Evolutionary conservation across 2,329 filamentous ascomycete species (phyloP).

Genomic region (Fusarium floridanum): DNA sequence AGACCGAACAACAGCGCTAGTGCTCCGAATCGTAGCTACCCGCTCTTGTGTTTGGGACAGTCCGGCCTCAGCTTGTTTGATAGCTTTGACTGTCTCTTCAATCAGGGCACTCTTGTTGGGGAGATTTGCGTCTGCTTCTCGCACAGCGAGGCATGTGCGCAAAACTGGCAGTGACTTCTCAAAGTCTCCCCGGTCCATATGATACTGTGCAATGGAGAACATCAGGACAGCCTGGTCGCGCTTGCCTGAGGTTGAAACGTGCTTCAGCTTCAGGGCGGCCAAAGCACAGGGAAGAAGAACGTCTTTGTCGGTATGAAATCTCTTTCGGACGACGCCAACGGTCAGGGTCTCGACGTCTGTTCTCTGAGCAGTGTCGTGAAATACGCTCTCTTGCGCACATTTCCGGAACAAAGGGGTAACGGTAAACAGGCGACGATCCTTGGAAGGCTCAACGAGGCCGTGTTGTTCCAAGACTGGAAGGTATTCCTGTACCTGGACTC

Average conservation of each 20-base stretch:
- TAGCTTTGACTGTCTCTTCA: not conserved
- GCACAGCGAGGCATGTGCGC: not conserved
- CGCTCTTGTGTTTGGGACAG: not conserved
- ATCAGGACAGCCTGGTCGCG: not conserved
- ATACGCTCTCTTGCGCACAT: not conserved
- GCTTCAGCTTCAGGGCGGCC: not conserved
- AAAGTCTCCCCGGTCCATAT: not conserved
- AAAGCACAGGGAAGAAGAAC: not conserved
- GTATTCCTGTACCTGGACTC: not conserved
- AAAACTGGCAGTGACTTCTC: not conserved
- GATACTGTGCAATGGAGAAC: not conserved
- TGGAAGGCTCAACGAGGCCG: conserved; percentile 6
- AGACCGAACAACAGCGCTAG: not conserved
- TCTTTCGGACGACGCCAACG: not conserved
- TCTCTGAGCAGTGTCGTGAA: not conserved
- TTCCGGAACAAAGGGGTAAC: not conserved
- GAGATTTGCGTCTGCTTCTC: not conserved
- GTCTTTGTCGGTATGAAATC: not conserved
- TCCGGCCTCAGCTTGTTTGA: not conserved
- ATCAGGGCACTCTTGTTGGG: not conserved
- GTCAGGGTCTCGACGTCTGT: not conserved
- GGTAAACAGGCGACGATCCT: not conserved
- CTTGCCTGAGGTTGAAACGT: not conserved
- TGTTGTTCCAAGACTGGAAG: conserved; percentile 7
- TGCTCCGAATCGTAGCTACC: not conserved